These are phyloP conservation scores for Wickerhamiella occidentalis DNA, from an alignment of 805 yeast species.

Conservation along the genomic window DNA sequence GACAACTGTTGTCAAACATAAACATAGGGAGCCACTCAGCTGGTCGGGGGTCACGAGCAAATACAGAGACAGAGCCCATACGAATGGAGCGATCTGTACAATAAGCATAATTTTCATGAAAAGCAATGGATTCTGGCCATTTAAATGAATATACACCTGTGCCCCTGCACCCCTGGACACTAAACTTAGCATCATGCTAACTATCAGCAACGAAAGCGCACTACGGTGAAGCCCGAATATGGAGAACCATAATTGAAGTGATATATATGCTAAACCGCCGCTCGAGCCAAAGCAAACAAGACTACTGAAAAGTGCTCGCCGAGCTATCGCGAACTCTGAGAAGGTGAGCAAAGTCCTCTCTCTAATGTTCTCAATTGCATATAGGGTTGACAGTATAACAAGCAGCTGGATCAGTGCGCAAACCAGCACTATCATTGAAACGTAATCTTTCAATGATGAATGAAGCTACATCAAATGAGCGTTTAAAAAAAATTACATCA, in stretches of 20 bases:
- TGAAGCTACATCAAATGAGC: not conserved
- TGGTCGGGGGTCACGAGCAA: not conserved
- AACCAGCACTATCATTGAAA: not conserved
- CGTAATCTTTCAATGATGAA: not conserved
- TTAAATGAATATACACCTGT: not conserved
- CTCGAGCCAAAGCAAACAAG: not conserved
- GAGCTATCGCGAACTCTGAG: not conserved
- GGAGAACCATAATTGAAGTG: not conserved
- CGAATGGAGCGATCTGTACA: not conserved
- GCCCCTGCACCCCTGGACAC: not conserved
- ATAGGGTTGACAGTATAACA: not conserved
- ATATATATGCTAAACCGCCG: not conserved
- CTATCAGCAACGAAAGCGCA: not conserved
- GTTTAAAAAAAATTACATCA: not conserved
- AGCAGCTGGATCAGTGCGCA: not conserved
- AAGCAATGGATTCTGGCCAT: not conserved
- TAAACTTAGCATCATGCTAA: not conserved
- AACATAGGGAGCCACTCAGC: not conserved
- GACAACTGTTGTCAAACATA: not conserved
- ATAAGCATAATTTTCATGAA: not conserved
- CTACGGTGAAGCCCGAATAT: not conserved
- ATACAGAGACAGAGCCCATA: not conserved
- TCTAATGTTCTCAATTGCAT: not conserved
- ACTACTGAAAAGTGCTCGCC: not conserved
- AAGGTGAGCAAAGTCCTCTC: not conserved